Conservation (phyloP, 495 filamentous ascomycete genomes). For the Trichoderma gamsii region DNA sequence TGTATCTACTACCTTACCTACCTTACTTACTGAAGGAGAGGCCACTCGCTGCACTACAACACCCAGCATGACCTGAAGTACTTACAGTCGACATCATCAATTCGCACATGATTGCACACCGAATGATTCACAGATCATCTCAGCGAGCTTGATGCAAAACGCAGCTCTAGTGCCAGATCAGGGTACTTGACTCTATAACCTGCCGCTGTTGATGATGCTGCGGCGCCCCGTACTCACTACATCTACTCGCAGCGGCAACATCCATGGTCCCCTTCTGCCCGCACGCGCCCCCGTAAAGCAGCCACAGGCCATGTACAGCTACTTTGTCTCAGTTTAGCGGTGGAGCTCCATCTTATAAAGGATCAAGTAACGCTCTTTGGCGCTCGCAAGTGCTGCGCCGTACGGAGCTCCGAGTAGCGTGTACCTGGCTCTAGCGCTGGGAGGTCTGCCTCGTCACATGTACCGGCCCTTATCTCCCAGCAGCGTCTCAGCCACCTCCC, state of each 20-base stretch:
- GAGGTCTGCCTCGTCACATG: neutral
- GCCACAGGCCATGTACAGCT: neutral
- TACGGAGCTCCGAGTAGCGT: neutral
- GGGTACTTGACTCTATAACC: neutral
- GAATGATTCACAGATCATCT: neutral
- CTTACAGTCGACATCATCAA: too few relatives aligned
- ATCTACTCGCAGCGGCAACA: neutral
- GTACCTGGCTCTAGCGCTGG: slow-evolving; percentile 11
- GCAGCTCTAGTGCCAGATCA: neutral
- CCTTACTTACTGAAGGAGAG: too few relatives aligned
- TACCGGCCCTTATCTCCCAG: slow-evolving; percentile 9
- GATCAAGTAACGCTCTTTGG: neutral
- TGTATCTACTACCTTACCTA: too few relatives aligned
- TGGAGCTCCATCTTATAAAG: slow-evolving; percentile 9
- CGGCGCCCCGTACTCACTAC: neutral
- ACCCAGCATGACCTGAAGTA: too few relatives aligned
- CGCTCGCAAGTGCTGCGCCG: neutral
- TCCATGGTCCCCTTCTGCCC: neutral
- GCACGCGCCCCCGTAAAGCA: neutral
- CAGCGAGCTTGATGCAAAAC: too few relatives aligned
- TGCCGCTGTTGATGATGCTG: neutral
- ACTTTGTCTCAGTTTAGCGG: neutral
- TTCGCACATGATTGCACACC: neutral
- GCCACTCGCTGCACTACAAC: too few relatives aligned
- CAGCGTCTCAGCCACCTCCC: slow-evolving; percentile 13